Conservation (phyloP, 306 rosid genomes). For the Medicago ruthenica region DNA sequence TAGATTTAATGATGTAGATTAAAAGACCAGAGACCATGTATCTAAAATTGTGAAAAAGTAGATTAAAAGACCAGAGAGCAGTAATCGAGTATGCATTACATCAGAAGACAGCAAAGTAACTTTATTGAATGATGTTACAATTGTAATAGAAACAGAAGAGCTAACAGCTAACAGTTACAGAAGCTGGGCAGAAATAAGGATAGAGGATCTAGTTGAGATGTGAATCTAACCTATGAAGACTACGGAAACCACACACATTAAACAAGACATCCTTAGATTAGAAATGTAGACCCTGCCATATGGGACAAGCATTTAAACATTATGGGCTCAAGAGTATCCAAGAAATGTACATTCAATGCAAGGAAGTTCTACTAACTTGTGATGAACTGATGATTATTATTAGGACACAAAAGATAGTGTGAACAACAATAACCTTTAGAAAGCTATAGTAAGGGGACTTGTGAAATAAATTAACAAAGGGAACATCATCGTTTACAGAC, state of each 20-base stretch:
- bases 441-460: constrained; percentile 3
- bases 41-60: background rate
- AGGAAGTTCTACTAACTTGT: background rate
- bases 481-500: background rate
- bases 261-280: background rate
- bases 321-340: background rate
- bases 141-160: background rate
- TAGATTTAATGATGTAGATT: too few species aligned
- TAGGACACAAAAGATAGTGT: constrained; percentile 1
- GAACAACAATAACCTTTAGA: background rate
- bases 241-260: background rate
- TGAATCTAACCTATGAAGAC: constrained; percentile 16
- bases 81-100: background rate
- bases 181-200: background rate
- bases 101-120: background rate
- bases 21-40: background rate
- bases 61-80: background rate
- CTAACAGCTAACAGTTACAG: background rate
- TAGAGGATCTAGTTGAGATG: background rate
- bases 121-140: background rate
- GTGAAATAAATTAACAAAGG: constrained; percentile 1
- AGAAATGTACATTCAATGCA: background rate
- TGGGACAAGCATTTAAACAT: background rate
- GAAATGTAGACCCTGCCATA: background rate
- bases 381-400: background rate